Evolutionary conservation across 2,329 filamentous ascomycete species (phyloP).

Genomic region (Ilyonectria sp.): DNA sequence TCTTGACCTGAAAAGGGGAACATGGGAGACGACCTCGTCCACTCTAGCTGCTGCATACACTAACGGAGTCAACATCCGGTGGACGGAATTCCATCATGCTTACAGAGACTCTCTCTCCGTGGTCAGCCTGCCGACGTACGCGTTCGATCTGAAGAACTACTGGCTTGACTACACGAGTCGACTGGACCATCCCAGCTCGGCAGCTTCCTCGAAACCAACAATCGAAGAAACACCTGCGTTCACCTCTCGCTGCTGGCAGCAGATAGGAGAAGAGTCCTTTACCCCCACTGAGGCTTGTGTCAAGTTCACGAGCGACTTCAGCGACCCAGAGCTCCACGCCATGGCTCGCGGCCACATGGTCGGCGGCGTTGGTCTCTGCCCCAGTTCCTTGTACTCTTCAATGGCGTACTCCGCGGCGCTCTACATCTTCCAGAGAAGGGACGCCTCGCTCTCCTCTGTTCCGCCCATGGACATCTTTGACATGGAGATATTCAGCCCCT

Average conservation of each 20-base stretch:
- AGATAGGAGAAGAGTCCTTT: slow-evolving; percentile 41
- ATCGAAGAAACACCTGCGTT: not conserved
- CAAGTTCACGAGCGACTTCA: not conserved
- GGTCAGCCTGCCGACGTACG: slow-evolving; percentile 77
- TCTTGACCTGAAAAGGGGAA: too few species aligned
- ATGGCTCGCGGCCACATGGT: slow-evolving; percentile 35
- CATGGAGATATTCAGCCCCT: too few species aligned
- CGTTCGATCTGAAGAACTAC: slow-evolving; percentile 82
- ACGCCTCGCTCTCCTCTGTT: too few species aligned
- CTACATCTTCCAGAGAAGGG: slow-evolving; percentile 31
- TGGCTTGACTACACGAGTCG: slow-evolving; percentile 73
- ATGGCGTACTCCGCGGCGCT: slow-evolving; percentile 32
- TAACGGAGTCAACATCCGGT: slow-evolving; percentile 27
- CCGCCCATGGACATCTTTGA: too few species aligned
- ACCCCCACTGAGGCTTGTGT: not conserved
- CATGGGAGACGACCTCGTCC: too few species aligned
- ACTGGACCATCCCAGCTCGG: not conserved
- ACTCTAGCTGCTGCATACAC: too few species aligned
- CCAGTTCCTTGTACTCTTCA: not conserved
- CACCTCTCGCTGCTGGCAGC: slow-evolving; percentile 73
- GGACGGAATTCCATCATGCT: slow-evolving; percentile 49
- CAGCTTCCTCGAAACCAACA: not conserved
- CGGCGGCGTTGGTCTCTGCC: slow-evolving; percentile 37
- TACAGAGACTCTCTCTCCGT: slow-evolving; percentile 52
- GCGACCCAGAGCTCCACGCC: not conserved